Base-by-base conservation (phyloP, 2,329 filamentous ascomycete species). In the Colletotrichum musicola region DNA sequence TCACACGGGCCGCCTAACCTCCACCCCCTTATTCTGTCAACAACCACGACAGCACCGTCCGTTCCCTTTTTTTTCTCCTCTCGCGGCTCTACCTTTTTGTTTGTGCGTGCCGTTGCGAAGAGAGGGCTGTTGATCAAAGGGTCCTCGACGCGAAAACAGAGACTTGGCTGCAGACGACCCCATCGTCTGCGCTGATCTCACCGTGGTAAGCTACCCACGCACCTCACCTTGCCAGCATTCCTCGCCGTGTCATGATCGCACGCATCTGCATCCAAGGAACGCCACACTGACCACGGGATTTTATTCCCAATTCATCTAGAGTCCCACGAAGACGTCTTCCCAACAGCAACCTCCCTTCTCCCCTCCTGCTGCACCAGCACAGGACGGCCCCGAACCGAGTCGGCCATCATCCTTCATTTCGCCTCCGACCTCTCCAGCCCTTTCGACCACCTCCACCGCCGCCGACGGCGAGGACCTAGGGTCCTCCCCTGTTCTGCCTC, bases 131-230 rank as follows among this genome's bases (percentile, higher is more conserved):
- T 55, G 62, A 69, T 64, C 55, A 62, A 62, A 72, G 62, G 62
- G 68, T 69, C 71, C 59, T 72, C 66, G 69, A 73, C 72, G 75
- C 74, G 71, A 72, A 74, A 73, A 69, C 69, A 74, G 85, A 88
- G 86, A 83, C 79, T 84, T 85, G 86, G 87, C 81, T 82, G 85
- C 86, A 87, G 88, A 84, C 87, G 87, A 88, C 79, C 77, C 74
- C 71, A 77, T 73, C 86, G 88, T 89, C 87, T 89, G 87, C 84
- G 80, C 86, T 89, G 87, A 85, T 89, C 87, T 87, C 85, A 75
- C 76, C 69, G 77, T 81, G 83, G 85, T 87, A 77, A 85, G 84
- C 73, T 70, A 51, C 73, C 40, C 10, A 49, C 73, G 46, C 10
- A 49, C 30, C 30, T 7, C 35, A 62, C 47, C 47, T 49, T 55